Base-by-base conservation (phyloP, 768 basidiomycete genomes). In the Podaxis carcinomalis region DNA sequence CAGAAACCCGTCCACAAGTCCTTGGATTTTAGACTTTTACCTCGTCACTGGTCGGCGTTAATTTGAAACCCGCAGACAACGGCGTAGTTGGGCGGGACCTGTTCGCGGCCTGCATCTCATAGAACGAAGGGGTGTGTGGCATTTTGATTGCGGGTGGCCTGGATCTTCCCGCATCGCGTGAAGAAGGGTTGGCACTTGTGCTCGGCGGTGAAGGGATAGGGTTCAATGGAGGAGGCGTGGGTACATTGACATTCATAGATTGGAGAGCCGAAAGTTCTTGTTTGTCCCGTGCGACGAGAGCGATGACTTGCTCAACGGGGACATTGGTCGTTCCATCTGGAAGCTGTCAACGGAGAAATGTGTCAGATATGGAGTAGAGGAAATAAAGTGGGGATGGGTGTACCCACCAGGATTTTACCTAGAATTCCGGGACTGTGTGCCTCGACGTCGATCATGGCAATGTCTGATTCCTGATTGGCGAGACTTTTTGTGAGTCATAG, bases 391-490 rank as follows among this genome's bases (percentile, higher is more conserved):
- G 25, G 27, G 47, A 21, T 16, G 39, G 21, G 39, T 46, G 44
- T 39, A 77, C 89, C 56, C 68, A 95, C 95, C 68, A 99, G 66
- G 64, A 98, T 96, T 79, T 92, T 98, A 58, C 90, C 95, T 70
- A 99, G 75, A 13, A 98, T 75, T 65, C 97, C 97, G 68, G 98
- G 95, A 36, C 98, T 95, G 74, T 95, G 95, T 13, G 97, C 95
- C 75, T 99, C 97, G 6, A 99, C 96, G 72, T 99, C 97, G 69
- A 98, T 97, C 3, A 93, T 95, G 10, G 96, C 92, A 75, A 93
- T 93, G 80, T 94, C 92, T 40, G 92, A 94, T 80, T 94, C 92
- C 92, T 94, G 74, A 59, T 42, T 32, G 27, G 21, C 32, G n/a
- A 39, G n/a, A 1, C 10, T 16, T 3, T 13, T 21, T 14, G n/a